Conservation (phyloP, 805 yeast genomes). For the Limtongia smithiae region DNA sequence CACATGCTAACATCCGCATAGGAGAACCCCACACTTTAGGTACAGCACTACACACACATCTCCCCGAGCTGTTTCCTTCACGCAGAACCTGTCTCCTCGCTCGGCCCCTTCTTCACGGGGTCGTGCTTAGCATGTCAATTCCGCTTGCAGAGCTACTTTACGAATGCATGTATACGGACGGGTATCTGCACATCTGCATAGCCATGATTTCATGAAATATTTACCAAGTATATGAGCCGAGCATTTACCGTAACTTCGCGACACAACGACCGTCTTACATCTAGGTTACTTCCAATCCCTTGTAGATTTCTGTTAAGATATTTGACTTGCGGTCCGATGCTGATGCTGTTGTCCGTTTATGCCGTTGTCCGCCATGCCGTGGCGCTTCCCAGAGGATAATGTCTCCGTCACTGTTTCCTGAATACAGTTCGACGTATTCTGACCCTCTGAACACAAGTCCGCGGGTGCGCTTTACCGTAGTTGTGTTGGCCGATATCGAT, state of each 20-base stretch:
- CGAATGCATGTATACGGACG: constrained; percentile 54
- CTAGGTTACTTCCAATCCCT: constrained; percentile 16
- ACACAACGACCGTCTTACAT: background rate
- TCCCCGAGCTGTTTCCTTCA: constrained; percentile 50
- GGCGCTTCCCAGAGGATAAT: constrained; percentile 25
- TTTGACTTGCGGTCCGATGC: constrained; percentile 1
- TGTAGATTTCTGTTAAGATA: constrained; percentile 18
- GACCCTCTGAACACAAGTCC: constrained; percentile 26
- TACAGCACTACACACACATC: constrained; percentile 39
- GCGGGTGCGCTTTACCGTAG: constrained; percentile 5
- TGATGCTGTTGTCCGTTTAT: background rate
- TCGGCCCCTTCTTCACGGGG: constrained; percentile 54
- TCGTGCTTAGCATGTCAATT: constrained; percentile 45
- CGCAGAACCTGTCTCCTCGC: constrained; percentile 40
- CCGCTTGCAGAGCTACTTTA: constrained; percentile 48
- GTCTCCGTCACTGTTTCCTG: constrained; percentile 26
- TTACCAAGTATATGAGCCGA: too few relatives aligned
- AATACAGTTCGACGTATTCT: constrained; percentile 25
- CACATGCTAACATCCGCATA: constrained; percentile 14
- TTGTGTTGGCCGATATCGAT: constrained; percentile 25
- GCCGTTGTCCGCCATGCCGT: background rate
- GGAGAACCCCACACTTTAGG: constrained; percentile 39
- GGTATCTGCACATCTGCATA: constrained; percentile 57
- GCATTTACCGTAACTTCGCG: too few relatives aligned
- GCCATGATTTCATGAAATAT: constrained; percentile 35